Conservation (phyloP, 2,329 filamentous ascomycete genomes). For the Paracamarosporium sp. region DNA sequence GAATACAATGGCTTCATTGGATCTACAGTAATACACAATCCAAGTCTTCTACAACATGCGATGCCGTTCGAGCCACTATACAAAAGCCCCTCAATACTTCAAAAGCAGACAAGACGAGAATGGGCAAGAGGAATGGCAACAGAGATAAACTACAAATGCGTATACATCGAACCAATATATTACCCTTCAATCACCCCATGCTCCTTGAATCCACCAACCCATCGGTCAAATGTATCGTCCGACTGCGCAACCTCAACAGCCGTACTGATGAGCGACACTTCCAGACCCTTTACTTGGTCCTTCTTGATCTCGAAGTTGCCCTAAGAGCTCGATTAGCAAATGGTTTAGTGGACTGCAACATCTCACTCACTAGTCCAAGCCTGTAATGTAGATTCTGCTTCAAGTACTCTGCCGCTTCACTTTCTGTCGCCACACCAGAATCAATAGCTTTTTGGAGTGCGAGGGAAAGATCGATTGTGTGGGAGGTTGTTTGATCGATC, state of each 20-base stretch:
- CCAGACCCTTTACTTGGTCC: conserved; percentile 13
- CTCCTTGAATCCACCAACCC: conserved; percentile 20
- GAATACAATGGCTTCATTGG: too few relatives aligned
- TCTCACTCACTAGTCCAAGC: conserved; percentile 18
- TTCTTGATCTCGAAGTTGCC: conserved; percentile 18
- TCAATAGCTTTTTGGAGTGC: conserved; percentile 14
- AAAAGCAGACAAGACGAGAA: too few relatives aligned
- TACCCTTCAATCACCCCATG: conserved; percentile 17
- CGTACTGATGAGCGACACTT: conserved; percentile 20
- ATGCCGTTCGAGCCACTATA: too few relatives aligned
- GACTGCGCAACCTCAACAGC: conserved; percentile 20
- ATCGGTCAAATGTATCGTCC: conserved; percentile 24
- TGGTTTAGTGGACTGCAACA: not conserved
- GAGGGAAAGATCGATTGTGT: conserved; percentile 14
- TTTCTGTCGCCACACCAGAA: conserved; percentile 4
- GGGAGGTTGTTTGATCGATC: conserved; percentile 7
- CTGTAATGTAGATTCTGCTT: conserved; percentile 20
- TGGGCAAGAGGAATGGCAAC: too few relatives aligned
- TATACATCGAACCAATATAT: too few relatives aligned
- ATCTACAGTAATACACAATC: too few relatives aligned
- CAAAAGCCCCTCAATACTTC: too few relatives aligned
- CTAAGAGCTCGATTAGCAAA: conserved; percentile 7
- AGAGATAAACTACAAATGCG: too few relatives aligned
- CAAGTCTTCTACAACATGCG: too few relatives aligned
- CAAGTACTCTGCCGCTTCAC: conserved; percentile 17